Evolutionary conservation across 768 basidiomycete genomes (phyloP).

Genomic region (Candolleomyces eurysporus): DNA sequence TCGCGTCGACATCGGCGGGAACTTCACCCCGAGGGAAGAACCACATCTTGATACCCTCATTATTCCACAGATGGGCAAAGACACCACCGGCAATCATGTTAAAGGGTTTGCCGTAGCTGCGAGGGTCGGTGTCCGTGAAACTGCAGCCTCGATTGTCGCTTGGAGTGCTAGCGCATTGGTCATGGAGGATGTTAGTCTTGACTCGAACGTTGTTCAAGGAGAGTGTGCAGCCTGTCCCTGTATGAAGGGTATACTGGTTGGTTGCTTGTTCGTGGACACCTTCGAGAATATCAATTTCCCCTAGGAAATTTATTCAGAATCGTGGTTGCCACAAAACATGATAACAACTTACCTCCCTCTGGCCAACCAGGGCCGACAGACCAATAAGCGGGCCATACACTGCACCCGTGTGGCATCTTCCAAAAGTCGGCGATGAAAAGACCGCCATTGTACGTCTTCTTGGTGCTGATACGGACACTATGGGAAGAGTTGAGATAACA

Average conservation of each 20-base stretch:
- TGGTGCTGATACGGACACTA: slow-evolving; percentile 68
- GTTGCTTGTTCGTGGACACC: slow-evolving; percentile 57
- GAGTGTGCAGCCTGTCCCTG: slow-evolving; percentile 39
- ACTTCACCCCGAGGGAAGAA: slow-evolving; percentile 51
- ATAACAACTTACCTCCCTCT: slow-evolving; percentile 29
- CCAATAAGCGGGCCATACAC: slow-evolving; percentile 60
- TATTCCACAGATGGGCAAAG: slow-evolving; percentile 55
- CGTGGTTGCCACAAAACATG: neutral
- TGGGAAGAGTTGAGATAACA: slow-evolving; percentile 9
- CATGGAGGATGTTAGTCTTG: slow-evolving; percentile 24
- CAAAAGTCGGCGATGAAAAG: slow-evolving; percentile 74
- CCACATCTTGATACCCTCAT: slow-evolving; percentile 53
- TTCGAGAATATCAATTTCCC: slow-evolving; percentile 77
- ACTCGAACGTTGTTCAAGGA: slow-evolving; percentile 23
- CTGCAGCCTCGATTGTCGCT: slow-evolving; percentile 48
- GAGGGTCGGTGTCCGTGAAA: slow-evolving; percentile 38
- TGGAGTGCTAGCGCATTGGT: slow-evolving; percentile 39
- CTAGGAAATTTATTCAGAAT: slow-evolving; percentile 14
- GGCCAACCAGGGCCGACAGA: slow-evolving; percentile 55
- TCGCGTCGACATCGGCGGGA: slow-evolving; percentile 47
- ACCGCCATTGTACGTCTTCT: slow-evolving; percentile 61
- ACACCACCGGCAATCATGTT: slow-evolving; percentile 49
- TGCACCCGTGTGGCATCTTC: slow-evolving; percentile 71
- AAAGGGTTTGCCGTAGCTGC: slow-evolving; percentile 45
- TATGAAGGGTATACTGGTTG: slow-evolving; percentile 72